Base-by-base conservation (phyloP, 2,329 filamentous ascomycete genomes). In the Aspergillus thermomutatus region DNA sequence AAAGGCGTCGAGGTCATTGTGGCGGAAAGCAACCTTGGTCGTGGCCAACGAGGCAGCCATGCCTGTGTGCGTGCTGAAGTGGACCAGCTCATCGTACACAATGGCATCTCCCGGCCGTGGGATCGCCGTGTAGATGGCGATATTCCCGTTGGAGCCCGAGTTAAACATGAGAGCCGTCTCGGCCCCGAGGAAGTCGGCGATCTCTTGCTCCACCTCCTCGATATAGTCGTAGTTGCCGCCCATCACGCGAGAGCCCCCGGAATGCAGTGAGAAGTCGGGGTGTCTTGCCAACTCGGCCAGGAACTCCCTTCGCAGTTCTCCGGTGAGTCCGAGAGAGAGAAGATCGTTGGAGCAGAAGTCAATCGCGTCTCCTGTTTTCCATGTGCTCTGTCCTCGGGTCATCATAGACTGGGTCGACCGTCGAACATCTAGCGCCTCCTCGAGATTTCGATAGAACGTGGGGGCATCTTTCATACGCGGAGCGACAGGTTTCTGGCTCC, bases 21-120 rank as follows among this genome's bases (percentile, higher is more conserved):
- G 77, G 2, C 14, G 59, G 59, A 78, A 78, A 1, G 63, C 54
- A 1, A 69, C 26, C 72, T 53, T 77, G 31, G 59, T 67, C 0
- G 59, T 66, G 0, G 82, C 83, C 1, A 83, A 77, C 9, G 81
- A 82, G 37, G 83, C 59, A 34, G 77, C 77, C 83, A 90, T 87
- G 0, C 87, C 87, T 65, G 89, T 87, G 57, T 89, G 87, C 3
- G 86, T 83, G 57, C 85, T 89, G 1, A 87, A 88, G 61, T 90
- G 88, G 4, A 90, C 81, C 25, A 86, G 75, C 64, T 85, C 85
- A 58, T 90, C 87, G 60, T 87, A 86, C 0, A 90, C 71, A 14
- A 91, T 75, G 0, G 77, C 66, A 62, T 86, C 83, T 0, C 78
- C 81, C 0, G 68, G 69, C 57, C 80, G 82, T 3, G 83, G 81